Percentiles rank a stretch among this genome's conserved stretches.
These are phyloP conservation scores for Actinomortierella wolfii DNA, from an alignment of 371 early-diverging fungal species.

Conservation along the genomic window DNA sequence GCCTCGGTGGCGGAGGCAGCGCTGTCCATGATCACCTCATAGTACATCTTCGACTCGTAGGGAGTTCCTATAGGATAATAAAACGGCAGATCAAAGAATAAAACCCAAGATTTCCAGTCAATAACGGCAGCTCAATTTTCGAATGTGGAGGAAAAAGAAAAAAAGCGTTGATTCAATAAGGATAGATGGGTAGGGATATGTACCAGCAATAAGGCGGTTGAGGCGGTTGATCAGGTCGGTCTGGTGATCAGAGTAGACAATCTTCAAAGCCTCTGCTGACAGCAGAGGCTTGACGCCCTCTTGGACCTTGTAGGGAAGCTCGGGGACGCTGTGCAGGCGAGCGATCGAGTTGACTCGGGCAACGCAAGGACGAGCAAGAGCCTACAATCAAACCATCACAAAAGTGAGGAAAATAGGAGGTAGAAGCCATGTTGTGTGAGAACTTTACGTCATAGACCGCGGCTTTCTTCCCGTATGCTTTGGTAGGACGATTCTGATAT, in stretches of 20 bases:
- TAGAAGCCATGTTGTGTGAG: neutral
- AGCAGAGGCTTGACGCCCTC: slow-evolving; percentile 29
- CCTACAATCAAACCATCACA: slow-evolving; percentile 3
- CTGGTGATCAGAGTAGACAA: slow-evolving; percentile 40
- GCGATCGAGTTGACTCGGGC: slow-evolving; percentile 30
- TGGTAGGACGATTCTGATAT: neutral
- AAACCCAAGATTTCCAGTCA: neutral
- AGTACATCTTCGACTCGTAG: slow-evolving; percentile 33
- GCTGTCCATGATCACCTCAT: slow-evolving; percentile 41
- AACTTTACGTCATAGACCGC: neutral
- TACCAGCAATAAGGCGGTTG: slow-evolving; percentile 46
- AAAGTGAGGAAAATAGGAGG: neutral
- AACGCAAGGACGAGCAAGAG: slow-evolving; percentile 27
- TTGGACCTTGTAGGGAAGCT: slow-evolving; percentile 21
- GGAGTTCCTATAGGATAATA: slow-evolving; percentile 24
- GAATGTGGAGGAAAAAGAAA: neutral
- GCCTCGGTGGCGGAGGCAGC: slow-evolving; percentile 36
- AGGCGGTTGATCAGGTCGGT: slow-evolving; percentile 35
- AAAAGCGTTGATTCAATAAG: neutral
- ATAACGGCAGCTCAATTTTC: too few species aligned
- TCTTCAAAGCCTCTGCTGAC: slow-evolving; percentile 37
- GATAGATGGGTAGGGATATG: neutral
- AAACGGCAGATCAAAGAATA: neutral
- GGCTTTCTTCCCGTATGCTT: neutral
- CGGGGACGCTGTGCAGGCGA: slow-evolving; percentile 34